Base-by-base conservation (phyloP, 1,139 yeast genomes). In the Lipomyces yarrowii region DNA sequence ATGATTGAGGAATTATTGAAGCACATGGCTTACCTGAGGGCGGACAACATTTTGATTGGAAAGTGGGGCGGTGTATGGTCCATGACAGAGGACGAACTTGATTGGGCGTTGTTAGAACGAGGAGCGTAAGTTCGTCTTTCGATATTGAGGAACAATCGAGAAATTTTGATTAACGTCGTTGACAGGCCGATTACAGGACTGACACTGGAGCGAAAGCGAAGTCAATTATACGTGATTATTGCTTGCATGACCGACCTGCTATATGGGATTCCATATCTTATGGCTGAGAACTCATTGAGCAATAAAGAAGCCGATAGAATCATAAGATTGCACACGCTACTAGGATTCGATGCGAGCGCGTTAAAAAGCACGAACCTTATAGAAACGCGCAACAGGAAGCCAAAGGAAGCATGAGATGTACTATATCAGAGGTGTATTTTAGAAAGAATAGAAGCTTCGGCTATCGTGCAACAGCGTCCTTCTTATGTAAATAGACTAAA, bases 51-150 rank as follows among this genome's bases (percentile, higher is more conserved):
- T 18, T 71, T 77, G 46, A 70, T 76, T 52, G 71, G 74, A 15
- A 66, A 74, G 37, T 75, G 72, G 65, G 78, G 77, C 8, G 76
- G 78, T 18, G 76, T 73, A 2, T 69, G 74, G 70, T 68, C 64
- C 4, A 70, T 77, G 63, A 69, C 70, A 53, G 65, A 67, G 11
- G 68, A 56, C 10, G 79, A 77, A 61, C 62, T 76, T 13, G 67
- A 64, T 1, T 64, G 69, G 56, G 78, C 79, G 0, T 74, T 78
- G 56, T 71, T 71, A 10, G 73, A 70, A 15, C 71, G 79, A 53
- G 77, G 74, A 13, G 74, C 76, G 42, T 52, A 23, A 30, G 68
- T 61, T 13, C 18, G 21, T 4, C 48, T 18, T n/a, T 10, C 18
- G 48, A 3, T 21, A 42, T 11, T 37, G n/a, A 10, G 10, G 23